Evolutionary conservation across 257 asterid species (phyloP).

Genomic region (Buddleja alternifolia): DNA sequence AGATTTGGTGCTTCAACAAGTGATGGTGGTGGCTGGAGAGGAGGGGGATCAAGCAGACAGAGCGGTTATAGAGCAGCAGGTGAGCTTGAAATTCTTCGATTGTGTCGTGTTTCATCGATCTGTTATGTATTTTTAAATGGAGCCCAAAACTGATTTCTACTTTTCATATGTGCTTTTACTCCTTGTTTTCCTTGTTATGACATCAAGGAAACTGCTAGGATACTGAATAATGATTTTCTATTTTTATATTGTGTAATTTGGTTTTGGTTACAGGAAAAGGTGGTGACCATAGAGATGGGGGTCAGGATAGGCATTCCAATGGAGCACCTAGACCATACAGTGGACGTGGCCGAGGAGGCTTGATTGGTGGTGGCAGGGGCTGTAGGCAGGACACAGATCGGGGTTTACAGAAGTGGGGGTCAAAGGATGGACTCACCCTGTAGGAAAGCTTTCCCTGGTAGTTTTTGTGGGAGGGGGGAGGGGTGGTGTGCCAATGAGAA

Average conservation of each 20-base stretch:
- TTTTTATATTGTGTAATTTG: not conserved
- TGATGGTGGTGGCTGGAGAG: slow-evolving; percentile 78
- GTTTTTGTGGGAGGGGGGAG: slow-evolving; percentile 51
- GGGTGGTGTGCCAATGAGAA: too few species aligned
- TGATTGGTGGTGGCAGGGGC: slow-evolving; percentile 53
- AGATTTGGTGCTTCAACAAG: slow-evolving; percentile 77
- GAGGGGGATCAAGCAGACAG: slow-evolving; percentile 67
- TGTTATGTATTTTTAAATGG: too few species aligned
- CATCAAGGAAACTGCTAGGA: not conserved
- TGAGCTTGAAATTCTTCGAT: slow-evolving; percentile 34
- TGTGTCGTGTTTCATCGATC: slow-evolving; percentile 4
- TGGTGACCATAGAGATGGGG: slow-evolving; percentile 65
- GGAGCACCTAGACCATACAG: slow-evolving; percentile 63
- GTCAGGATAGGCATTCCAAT: slow-evolving; percentile 66
- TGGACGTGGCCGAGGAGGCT: slow-evolving; percentile 57
- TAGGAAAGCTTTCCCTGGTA: slow-evolving; percentile 59
- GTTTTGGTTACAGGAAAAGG: slow-evolving; percentile 61
- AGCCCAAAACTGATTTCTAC: too few species aligned
- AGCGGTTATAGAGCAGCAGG: slow-evolving; percentile 72
- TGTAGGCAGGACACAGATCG: slow-evolving; percentile 50
- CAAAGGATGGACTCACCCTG: slow-evolving; percentile 50
- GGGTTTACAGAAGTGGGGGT: slow-evolving; percentile 58
- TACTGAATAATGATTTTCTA: not conserved
- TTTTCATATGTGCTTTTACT: not conserved
- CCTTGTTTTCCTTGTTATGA: not conserved